These are phyloP conservation scores for Ogataea ramenticola DNA, from an alignment of 805 yeast species.

Conservation along the genomic window DNA sequence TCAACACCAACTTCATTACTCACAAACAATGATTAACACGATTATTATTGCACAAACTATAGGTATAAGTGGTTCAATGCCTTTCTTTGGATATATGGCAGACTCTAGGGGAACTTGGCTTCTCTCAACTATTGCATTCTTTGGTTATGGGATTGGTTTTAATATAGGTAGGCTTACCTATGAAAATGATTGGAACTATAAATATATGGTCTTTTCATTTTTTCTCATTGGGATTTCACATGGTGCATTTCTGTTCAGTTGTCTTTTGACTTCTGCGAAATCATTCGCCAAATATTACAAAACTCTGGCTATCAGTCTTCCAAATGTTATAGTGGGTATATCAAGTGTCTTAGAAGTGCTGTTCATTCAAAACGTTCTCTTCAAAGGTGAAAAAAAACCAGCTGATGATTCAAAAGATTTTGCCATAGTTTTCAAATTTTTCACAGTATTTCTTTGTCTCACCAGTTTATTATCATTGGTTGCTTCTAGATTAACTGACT, in stretches of 20 bases:
- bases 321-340: conserved; percentile 39
- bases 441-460: not conserved
- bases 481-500: conserved; percentile 24
- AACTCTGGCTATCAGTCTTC: conserved; percentile 78
- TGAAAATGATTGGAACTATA: conserved; percentile 23
- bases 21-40: conserved; percentile 59
- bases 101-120: conserved; percentile 75
- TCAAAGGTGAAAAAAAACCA: conserved; percentile 3
- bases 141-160: conserved; percentile 64
- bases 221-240: conserved; percentile 64
- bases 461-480: conserved; percentile 13
- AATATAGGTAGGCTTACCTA: conserved; percentile 35
- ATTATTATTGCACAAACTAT: conserved; percentile 69
- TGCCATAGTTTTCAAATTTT: conserved; percentile 6
- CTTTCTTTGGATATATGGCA: conserved; percentile 73
- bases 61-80: conserved; percentile 80
- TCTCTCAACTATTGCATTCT: conserved; percentile 52
- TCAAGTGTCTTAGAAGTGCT: conserved; percentile 13
- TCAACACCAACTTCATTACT: conserved; percentile 45
- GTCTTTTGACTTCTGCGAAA: conserved; percentile 73
- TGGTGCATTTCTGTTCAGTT: conserved; percentile 58
- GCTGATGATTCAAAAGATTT: conserved; percentile 5
- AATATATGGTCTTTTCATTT: conserved; percentile 41
- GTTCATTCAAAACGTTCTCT: conserved; percentile 20
- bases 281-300: conserved; percentile 59